phyloP scores from a whole-genome alignment of 2,329 filamentous ascomycete species.

The Pyrenophora teres region DNA sequence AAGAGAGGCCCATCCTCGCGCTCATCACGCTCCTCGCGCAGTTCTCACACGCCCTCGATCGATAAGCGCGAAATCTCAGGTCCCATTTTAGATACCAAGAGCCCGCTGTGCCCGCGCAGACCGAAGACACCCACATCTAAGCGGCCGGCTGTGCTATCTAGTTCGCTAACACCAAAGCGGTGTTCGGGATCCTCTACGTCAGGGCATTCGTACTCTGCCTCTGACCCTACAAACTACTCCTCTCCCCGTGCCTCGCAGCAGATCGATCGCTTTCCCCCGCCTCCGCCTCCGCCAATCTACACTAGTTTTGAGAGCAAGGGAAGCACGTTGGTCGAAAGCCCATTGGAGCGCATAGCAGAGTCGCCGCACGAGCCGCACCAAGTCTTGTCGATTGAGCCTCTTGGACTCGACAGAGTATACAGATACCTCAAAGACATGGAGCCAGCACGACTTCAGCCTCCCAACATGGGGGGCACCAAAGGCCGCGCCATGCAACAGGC shows the following conservation, averaged over 20 bases:
- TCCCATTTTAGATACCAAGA: constrained; percentile 26
- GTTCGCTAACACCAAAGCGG: constrained; percentile 7
- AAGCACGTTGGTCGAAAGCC: constrained; percentile 19
- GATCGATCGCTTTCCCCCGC: neutral
- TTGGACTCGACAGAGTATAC: constrained; percentile 7
- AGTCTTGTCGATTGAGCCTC: neutral
- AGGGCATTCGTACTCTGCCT: constrained; percentile 25
- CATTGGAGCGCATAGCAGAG: constrained; percentile 34
- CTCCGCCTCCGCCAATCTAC: constrained; percentile 16
- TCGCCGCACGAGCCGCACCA: constrained; percentile 21
- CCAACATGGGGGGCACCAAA: constrained; percentile 51
- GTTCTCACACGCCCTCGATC: constrained; percentile 21
- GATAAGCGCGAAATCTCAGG: constrained; percentile 33
- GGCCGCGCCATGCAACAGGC: constrained; percentile 71
- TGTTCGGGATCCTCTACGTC: neutral
- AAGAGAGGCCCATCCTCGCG: constrained; percentile 21
- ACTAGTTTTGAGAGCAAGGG: constrained; percentile 22
- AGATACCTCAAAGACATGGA: constrained; percentile 33
- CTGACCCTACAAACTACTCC: constrained; percentile 28
- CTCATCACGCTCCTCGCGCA: constrained; percentile 17
- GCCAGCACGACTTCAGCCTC: constrained; percentile 34
- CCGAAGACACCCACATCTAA: constrained; percentile 4
- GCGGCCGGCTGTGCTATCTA: constrained; percentile 17
- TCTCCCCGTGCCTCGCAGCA: constrained; percentile 3
- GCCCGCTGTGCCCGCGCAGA: constrained; percentile 23